Evolutionary conservation across 257 asterid genomes (phyloP), one percentile per base, ranked within the genome.

Genomic region (Salvia hispanica): DNA sequence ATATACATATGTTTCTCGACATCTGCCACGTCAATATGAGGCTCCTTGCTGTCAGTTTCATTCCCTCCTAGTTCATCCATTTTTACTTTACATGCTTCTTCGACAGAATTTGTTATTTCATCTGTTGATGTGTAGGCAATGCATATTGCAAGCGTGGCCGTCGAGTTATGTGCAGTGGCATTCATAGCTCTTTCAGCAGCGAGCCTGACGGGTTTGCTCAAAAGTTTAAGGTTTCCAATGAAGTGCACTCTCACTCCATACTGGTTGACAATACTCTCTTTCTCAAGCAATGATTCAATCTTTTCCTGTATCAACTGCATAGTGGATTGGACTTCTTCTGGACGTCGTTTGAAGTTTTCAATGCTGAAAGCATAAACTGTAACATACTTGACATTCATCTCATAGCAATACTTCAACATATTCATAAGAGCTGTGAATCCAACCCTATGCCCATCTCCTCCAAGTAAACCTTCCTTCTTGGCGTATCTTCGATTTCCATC

Each of bases 41-140:
- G 72, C 45, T 69, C 67, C 4, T 48, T 36, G 15, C 64, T 48
- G 50, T 68, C 79, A 9, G 43, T 74, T 61, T 64, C 74, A 56
- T 73, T 71, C 66, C 46, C 61, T 40, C 80, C 43, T 47, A 55
- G 65, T 21, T 73, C 83, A 18, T 78, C 79, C 64, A 43, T 4
- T 77, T 73, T 86, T 36, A 80, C 87, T 64, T 15, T 62, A 67
- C 92, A 84, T 45, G 81, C 64, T 73, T 77, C 81, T 67, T 90
- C 81, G 63, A 86, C 82, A 8, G 89, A 88, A 71, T 86, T 87
- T 36, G 72, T 70, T 25, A 86, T 86, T 79, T 88, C 97, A 47
- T 91, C 95, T 3, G 88, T 81, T 10, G 97, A 88, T n/a, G 97
- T 82, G 67, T 91, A 91, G 39, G 96, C 96, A n/a, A 86, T 67